Percentiles rank a stretch among this genome's conserved stretches.
Conservation (phyloP, 805 yeast genomes). For the Metschnikowia chrysomelidarum region DNA sequence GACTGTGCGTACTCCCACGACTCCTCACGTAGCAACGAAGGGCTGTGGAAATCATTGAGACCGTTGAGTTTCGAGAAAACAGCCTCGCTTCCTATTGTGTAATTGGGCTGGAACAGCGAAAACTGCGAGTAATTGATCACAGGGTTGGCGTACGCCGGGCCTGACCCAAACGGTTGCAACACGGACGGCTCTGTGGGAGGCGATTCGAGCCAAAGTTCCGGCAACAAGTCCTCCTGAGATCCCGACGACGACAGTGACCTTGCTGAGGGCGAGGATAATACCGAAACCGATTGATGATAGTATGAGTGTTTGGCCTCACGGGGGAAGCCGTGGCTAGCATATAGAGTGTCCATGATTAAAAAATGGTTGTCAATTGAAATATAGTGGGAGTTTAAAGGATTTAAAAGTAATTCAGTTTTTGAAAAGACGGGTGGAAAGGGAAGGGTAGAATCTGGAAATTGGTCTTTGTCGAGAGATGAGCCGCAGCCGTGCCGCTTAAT, state of each 20-base stretch:
- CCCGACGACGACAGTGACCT: conserved; percentile 12
- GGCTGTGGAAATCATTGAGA: conserved; percentile 8
- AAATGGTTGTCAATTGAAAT: background rate
- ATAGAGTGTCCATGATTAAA: conserved; percentile 9
- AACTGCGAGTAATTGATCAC: background rate
- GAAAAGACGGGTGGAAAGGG: too few species aligned
- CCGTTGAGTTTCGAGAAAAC: conserved; percentile 1
- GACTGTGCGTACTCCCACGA: conserved; percentile 22
- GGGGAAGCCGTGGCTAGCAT: conserved; percentile 6
- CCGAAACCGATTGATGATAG: conserved; percentile 5
- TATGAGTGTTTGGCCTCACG: conserved; percentile 4
- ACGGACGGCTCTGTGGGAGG: conserved; percentile 6
- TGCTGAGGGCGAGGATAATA: conserved; percentile 10
- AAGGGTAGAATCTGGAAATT: background rate
- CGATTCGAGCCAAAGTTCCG: conserved; percentile 33
- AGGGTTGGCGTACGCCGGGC: background rate
- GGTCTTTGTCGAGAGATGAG: conserved; percentile 4
- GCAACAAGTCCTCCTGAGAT: conserved; percentile 29
- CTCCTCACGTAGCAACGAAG: conserved; percentile 24
- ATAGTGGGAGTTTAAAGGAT: too few species aligned
- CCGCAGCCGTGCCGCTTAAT: conserved; percentile 7
- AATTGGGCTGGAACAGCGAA: conserved; percentile 1
- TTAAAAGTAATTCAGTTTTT: too few species aligned
- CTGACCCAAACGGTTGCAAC: conserved; percentile 10
- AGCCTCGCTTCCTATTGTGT: background rate